Base-by-base conservation (phyloP, 441 rosid genomes). In the Corymbia citriodora region DNA sequence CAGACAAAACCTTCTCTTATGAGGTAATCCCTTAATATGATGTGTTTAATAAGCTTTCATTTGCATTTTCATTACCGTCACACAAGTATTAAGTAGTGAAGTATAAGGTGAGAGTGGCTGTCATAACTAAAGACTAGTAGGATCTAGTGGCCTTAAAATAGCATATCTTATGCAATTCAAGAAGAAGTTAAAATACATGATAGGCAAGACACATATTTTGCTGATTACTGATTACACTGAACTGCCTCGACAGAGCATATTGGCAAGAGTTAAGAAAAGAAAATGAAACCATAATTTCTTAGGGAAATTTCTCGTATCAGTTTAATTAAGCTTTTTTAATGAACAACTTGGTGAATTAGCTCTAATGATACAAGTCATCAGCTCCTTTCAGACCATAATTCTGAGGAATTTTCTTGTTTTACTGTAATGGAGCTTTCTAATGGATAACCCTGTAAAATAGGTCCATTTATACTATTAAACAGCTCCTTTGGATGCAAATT, bases 1-100 rank as follows among this genome's bases (percentile, higher is more conserved):
- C 96, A 9, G 98, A 96, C 93, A 97, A 96, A 93, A 94, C 82
- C 31, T 97, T 95, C 92, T 91, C 97, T 88, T 95, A 95, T 87
- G 98, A 97, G 99, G 99, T 98, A 90, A 81, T 88, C 53, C 45
- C 88, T 70, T 82, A 81, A 89, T 88, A 91, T 86, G 85, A 65
- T 33, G 48, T 65, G 52, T 48, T 25, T 79, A 79, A 21, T 45
- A 23, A 79, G 45, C 52, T 79, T 23, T 40, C 85, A 21, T 79
- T 79, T 40, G 52, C 85, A 79, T 40, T 40, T 79, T 79, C 52
- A 12, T 79, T 45, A 45, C 49, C 45, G 85, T 23, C 21, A n/a
- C 3, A 25, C n/a, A 21, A 40, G 52, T 21, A 40, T 79, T 40
- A 79, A 40, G 52, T 79, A 12, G 52, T 45, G 52, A 79, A 79